phyloP scores from a whole-genome alignment of 1,139 yeast genomes.

The Candida mesenterica region DNA sequence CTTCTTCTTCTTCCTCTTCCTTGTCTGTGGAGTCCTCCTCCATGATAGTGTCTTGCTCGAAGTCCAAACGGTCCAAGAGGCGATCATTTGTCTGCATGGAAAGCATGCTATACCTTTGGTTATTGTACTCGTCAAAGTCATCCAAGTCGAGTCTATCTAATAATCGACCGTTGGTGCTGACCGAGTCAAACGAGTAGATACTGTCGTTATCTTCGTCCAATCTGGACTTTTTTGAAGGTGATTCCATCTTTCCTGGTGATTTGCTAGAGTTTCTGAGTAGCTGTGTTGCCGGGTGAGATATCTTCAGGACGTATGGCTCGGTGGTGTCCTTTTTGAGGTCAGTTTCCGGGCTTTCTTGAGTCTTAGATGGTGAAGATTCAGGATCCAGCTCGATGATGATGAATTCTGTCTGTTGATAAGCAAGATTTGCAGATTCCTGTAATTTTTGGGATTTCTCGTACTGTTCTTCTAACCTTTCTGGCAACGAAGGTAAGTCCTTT shows the following conservation, averaged over 20 bases:
- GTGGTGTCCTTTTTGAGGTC: too few relatives aligned
- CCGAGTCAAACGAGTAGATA: conserved; percentile 46
- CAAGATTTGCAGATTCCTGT: background rate
- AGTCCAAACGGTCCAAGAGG: conserved; percentile 30
- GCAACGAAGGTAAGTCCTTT: conserved; percentile 6
- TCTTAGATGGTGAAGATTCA: too few relatives aligned
- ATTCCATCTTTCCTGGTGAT: conserved; percentile 6
- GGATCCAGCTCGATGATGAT: too few relatives aligned
- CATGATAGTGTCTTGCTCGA: conserved; percentile 15
- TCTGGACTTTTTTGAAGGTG: conserved; percentile 8
- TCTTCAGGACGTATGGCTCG: too few relatives aligned
- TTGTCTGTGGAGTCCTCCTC: too few relatives aligned
- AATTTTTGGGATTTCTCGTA: too few relatives aligned
- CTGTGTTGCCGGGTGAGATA: background rate
- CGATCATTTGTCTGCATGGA: conserved; percentile 35
- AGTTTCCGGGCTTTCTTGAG: too few relatives aligned
- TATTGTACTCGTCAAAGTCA: conserved; percentile 17
- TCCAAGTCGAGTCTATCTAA: conserved; percentile 37
- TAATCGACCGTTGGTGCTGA: conserved; percentile 42
- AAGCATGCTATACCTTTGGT: conserved; percentile 26
- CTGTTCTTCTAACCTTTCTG: background rate
- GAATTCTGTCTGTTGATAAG: too few relatives aligned
- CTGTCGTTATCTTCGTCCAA: conserved; percentile 27
- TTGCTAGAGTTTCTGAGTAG: too few relatives aligned
- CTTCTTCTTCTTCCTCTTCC: background rate